Evolutionary conservation across 495 filamentous ascomycete genomes (phyloP), one percentile per base, ranked within the genome.

Genomic region (Ramalina peruviana): DNA sequence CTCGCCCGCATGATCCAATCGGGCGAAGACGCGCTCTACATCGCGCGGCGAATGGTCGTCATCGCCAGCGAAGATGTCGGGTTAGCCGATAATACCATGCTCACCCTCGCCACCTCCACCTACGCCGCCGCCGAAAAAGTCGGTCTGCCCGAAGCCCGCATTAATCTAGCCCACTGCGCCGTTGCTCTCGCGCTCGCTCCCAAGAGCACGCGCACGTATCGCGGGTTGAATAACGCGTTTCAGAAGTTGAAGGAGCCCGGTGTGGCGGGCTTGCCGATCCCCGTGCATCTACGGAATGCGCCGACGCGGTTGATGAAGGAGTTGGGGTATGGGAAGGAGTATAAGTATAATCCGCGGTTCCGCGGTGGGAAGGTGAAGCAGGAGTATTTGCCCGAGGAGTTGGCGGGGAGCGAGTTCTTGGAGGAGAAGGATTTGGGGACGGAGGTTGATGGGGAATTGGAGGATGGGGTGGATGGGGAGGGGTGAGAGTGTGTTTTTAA

Each of bases 271-370:
- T 55, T 94, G 41, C 82, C 87, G 0, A 75, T 98, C 11, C 92
- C 92, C 21, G 62, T 93, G 36, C 92, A 98, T 66, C 65, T 98
- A 46, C 67, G 92, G 40, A 96, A 96, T 63, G 90, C 90, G 9
- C 88, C 89, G 2, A 97, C 92, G 6, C 75, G 78, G 58, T 58
- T 96, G 56, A 93, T 98, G 92, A 85, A 86, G 56, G 90, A 96
- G 59, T 65, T 96, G 43, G 89, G 86, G 1, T 55, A 53, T 55
- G 92, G 92, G 10, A 81, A 73, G 45, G 87, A 85, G 62, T 98
- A 98, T 62, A 98, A 98, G 60, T 98, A 98, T 64, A 93, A 93
- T 58, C 92, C 92, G 1, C 82, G 88, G 57, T 98, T 86, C 60
- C 65, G 71, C 55, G 79, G 88, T 53, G 92, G 92, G n/a, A 77